These are phyloP conservation scores for Lunularia cruciata DNA, from an alignment of 225 moss, liverwort and hornwort species.

Conservation along the genomic window DNA sequence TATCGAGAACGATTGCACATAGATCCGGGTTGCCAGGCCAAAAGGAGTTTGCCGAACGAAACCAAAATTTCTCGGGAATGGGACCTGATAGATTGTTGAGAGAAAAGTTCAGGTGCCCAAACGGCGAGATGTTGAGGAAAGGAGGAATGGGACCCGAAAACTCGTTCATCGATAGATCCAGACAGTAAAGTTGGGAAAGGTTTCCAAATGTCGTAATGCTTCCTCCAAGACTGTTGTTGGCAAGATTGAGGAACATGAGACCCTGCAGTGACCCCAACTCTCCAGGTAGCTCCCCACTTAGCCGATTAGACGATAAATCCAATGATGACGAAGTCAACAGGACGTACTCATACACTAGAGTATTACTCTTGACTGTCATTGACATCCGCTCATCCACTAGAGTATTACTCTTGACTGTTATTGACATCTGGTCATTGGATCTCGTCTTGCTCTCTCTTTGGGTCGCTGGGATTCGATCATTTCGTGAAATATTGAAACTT, in stretches of 20 bases:
- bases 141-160: background rate
- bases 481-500: too few relatives aligned
- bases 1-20: background rate
- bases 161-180: background rate
- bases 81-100: background rate
- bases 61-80: background rate
- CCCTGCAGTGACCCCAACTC: background rate
- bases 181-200: background rate
- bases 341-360: background rate
- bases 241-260: background rate
- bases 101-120: background rate
- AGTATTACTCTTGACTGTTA: background rate
- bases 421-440: too few relatives aligned
- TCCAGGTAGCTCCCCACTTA: background rate
- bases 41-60: background rate
- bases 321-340: background rate
- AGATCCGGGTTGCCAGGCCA: background rate
- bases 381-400: too few relatives aligned
- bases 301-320: slow-evolving; percentile 6
- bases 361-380: background rate
- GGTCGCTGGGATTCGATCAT: too few relatives aligned
- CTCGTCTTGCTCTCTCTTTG: too few relatives aligned
- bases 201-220: background rate
- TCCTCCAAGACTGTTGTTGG: background rate
- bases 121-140: background rate